These are phyloP conservation scores for Rhododendron vialii DNA, from an alignment of 148 eudicot species.

Conservation along the genomic window DNA sequence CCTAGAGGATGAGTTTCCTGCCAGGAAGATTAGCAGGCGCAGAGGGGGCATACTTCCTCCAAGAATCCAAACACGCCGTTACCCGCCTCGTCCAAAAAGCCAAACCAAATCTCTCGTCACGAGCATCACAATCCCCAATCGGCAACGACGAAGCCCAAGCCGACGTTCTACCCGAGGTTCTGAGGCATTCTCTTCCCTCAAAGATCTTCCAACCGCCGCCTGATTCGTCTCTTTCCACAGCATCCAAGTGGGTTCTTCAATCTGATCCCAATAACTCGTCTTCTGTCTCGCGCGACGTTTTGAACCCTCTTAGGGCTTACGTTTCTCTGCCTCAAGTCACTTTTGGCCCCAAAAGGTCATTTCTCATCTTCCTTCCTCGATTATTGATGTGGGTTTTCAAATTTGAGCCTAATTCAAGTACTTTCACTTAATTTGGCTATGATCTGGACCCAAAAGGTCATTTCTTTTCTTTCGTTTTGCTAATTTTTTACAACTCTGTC, in stretches of 20 bases:
- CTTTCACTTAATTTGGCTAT: neutral
- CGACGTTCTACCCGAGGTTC: conserved; percentile 75
- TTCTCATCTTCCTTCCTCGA: neutral
- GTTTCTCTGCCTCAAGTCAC: conserved; percentile 84
- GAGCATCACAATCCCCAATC: neutral
- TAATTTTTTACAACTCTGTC: neutral
- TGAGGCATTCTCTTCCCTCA: conserved; percentile 71
- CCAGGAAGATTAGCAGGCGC: conserved; percentile 64
- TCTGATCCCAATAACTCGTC: conserved; percentile 11
- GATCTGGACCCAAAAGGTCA: neutral
- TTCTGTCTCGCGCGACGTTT: conserved; percentile 45
- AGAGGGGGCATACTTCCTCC: conserved; percentile 67
- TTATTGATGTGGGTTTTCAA: neutral
- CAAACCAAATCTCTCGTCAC: conserved; percentile 7
- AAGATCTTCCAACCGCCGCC: conserved; percentile 36
- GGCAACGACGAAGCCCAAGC: conserved; percentile 18
- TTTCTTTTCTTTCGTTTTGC: neutral
- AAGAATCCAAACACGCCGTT: conserved; percentile 77
- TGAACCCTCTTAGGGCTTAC: conserved; percentile 73
- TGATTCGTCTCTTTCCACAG: conserved; percentile 32
- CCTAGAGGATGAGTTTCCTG: conserved; percentile 54
- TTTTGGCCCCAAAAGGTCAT: conserved; percentile 82
- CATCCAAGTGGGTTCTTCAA: conserved; percentile 62
- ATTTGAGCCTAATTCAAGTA: neutral
- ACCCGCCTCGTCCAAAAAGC: conserved; percentile 14